These are phyloP conservation scores for Teratosphaeria zuluensis DNA, from an alignment of 2,329 filamentous ascomycete genomes.

Conservation along the genomic window DNA sequence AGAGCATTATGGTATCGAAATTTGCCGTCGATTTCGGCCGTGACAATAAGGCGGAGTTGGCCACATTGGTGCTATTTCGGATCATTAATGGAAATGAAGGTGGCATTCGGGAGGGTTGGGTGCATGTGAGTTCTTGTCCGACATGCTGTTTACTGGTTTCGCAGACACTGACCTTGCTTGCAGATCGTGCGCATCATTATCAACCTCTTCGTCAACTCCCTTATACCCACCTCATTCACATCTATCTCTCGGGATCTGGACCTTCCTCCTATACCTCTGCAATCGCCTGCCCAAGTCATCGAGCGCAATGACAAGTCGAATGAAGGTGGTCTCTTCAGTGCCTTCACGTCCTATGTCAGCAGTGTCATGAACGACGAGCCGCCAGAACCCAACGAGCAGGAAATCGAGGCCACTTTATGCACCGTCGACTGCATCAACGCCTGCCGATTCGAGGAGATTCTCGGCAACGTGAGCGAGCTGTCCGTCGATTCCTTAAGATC, in stretches of 20 bases:
- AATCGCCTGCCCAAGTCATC: conserved; percentile 84
- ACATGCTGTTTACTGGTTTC: not conserved
- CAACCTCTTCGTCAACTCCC: conserved; percentile 90
- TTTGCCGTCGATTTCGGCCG: conserved; percentile 90
- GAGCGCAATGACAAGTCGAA: conserved; percentile 69
- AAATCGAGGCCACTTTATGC: conserved; percentile 88
- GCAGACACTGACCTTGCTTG: not conserved
- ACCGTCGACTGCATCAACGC: conserved; percentile 90
- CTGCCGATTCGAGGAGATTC: conserved; percentile 73
- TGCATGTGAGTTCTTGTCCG: conserved; percentile 48
- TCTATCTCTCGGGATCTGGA: conserved; percentile 55
- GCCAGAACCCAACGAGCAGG: conserved; percentile 92
- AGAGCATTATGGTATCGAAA: conserved; percentile 97
- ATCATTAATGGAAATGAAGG: conserved; percentile 79
- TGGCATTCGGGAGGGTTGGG: conserved; percentile 68
- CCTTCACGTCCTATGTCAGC: conserved; percentile 93
- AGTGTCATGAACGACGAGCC: conserved; percentile 97
- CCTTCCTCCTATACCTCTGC: conserved; percentile 74
- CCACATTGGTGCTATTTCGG: conserved; percentile 89
- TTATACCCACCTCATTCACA: conserved; percentile 72
- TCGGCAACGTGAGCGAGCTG: conserved; percentile 68
- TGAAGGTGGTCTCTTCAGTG: conserved; percentile 83
- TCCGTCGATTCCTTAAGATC: conserved; percentile 49
- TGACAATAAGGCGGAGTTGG: conserved; percentile 86
- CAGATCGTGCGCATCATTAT: conserved; percentile 85